A percentile compares a stretch with the other conserved stretches of the same genome.
These are phyloP conservation scores for Elasticomyces elasticus DNA, from an alignment of 495 filamentous ascomycete genomes.

Conservation along the genomic window DNA sequence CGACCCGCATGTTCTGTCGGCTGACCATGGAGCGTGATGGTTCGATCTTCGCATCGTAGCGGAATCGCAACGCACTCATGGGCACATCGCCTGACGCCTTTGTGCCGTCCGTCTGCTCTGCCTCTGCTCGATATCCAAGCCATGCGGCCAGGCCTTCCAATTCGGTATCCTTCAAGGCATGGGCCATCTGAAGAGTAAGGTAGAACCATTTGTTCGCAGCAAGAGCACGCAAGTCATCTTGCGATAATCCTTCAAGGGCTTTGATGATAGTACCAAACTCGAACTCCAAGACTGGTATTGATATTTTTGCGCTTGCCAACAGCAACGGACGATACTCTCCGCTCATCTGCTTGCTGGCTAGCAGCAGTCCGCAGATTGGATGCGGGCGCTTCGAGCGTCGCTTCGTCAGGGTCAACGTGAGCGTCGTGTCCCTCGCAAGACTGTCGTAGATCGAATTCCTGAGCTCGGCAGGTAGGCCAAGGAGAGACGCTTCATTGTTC, in stretches of 20 bases:
- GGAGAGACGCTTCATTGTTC: not conserved
- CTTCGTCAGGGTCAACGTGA: not conserved
- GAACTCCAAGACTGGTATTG: not conserved
- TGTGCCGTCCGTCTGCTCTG: not conserved
- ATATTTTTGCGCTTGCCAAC: not conserved
- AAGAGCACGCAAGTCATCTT: not conserved
- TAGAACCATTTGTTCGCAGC: not conserved
- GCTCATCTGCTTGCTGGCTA: not conserved
- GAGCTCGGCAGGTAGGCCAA: not conserved
- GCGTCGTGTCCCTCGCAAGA: not conserved
- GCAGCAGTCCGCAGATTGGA: not conserved
- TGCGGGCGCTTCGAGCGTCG: not conserved
- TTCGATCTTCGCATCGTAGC: conserved; percentile 1
- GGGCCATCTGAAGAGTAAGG: not conserved
- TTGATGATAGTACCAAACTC: not conserved
- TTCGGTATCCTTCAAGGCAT: not conserved
- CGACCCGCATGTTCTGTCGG: not conserved
- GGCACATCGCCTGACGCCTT: not conserved
- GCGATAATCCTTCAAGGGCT: not conserved
- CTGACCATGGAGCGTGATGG: not conserved
- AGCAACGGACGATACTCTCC: not conserved
- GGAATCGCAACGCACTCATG: not conserved
- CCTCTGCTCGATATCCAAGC: not conserved
- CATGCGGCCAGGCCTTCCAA: not conserved
- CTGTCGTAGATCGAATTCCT: not conserved